Percentiles rank a stretch among this genome's conserved stretches.
phyloP scores from a whole-genome alignment of 495 filamentous ascomycete genomes.

The Lasiosphaeria miniovina region DNA sequence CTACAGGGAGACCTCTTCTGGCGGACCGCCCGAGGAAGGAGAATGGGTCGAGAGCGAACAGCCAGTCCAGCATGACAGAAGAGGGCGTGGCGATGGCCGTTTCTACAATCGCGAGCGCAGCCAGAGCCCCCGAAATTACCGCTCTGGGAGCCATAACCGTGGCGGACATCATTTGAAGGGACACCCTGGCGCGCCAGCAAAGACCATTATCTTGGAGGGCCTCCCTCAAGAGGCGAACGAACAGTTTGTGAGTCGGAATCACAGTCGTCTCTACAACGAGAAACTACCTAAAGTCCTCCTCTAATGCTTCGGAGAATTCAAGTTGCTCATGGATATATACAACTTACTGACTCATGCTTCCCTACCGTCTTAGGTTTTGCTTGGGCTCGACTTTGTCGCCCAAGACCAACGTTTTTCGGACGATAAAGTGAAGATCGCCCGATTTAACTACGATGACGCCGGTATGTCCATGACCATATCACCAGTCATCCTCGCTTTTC shows the following conservation, averaged over 20 bases:
- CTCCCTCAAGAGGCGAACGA: conserved; percentile 33
- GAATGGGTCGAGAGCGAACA: not conserved
- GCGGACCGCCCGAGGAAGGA: not conserved
- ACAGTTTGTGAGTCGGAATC: conserved; percentile 25
- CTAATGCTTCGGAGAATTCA: not conserved
- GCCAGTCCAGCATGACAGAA: not conserved
- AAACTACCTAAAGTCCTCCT: too few species aligned
- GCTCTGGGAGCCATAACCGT: not conserved
- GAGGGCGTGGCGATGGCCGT: not conserved
- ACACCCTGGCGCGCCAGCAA: conserved; percentile 9
- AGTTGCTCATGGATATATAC: not conserved
- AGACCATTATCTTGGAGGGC: conserved; percentile 22
- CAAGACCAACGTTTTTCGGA: conserved; percentile 25
- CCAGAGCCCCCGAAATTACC: not conserved
- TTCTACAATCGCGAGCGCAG: not conserved
- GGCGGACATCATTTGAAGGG: not conserved
- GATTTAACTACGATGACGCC: conserved; percentile 25
- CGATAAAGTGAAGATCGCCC: conserved; percentile 29
- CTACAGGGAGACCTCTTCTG: not conserved
- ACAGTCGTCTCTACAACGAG: not conserved
- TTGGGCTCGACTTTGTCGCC: conserved; percentile 31
- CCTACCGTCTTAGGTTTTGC: conserved; percentile 21
- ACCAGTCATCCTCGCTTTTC: not conserved
- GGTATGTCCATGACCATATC: conserved; percentile 17
- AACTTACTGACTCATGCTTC: not conserved